Percentiles rank a stretch among this genome's conserved stretches.
Evolutionary conservation across 176 grass and related monocot genomes (phyloP).

Genomic region (Eleusine indica): DNA sequence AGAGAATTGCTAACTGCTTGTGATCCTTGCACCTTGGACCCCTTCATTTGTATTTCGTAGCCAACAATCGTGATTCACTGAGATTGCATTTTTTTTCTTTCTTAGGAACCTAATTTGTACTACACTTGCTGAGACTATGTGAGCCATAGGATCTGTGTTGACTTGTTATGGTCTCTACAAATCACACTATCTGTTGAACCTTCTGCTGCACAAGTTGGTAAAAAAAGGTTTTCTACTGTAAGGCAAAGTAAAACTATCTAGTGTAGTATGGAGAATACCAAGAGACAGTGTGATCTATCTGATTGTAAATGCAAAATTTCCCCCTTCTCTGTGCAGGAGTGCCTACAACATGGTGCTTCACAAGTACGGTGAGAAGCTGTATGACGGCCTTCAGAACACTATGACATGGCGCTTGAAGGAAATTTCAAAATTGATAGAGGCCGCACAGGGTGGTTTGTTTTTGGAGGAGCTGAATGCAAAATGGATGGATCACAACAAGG

Average conservation of each 20-base stretch:
- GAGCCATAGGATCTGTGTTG: conserved; percentile 9
- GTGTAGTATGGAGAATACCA: neutral
- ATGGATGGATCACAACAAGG: conserved; percentile 95
- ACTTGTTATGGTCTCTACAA: conserved; percentile 3
- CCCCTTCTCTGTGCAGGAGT: conserved; percentile 56
- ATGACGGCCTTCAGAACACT: conserved; percentile 67
- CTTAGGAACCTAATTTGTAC: neutral
- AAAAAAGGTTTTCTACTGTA: neutral
- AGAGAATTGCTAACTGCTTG: neutral
- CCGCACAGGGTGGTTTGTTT: conserved; percentile 80
- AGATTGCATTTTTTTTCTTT: neutral
- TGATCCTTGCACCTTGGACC: neutral
- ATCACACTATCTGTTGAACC: conserved; percentile 2
- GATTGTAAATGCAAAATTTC: conserved; percentile 23
- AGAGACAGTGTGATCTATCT: neutral
- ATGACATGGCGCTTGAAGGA: conserved; percentile 80
- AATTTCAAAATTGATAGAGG: conserved; percentile 78
- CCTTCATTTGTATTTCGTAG: neutral
- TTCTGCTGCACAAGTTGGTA: neutral
- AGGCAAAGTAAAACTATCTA: neutral
- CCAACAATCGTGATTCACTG: neutral
- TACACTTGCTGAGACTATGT: neutral
- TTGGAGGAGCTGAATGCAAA: conserved; percentile 81
- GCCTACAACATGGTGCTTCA: conserved; percentile 99
- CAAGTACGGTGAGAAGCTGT: conserved; percentile 91